Base-by-base conservation (phyloP, 176 grass and related monocot species). In the Avena sativa region DNA sequence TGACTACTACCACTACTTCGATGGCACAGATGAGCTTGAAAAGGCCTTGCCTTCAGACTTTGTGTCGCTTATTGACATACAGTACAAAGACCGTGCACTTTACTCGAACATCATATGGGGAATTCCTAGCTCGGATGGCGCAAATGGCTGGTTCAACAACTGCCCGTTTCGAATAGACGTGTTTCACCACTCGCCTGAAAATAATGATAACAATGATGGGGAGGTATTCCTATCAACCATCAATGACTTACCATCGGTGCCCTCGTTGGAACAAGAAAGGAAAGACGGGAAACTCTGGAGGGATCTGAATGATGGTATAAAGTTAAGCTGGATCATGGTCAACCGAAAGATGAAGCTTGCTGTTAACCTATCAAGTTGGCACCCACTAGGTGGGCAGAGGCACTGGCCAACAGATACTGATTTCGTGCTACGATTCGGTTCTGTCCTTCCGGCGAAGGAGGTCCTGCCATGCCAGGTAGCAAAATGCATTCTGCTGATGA, bases 201-300 rank as follows among this genome's bases (percentile, higher is more conserved):
- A 62, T 43, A 71, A 90, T 20, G 84, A 50, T 1, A 82, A 78
- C 52, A 78, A 59, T 71, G 74, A 77, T 5, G 83, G 61, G 25
- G 84, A 51, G 10, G 62, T 71, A 38, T 82, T 78, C 71, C 11
- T 90, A 47, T 82, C 88, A 15, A 78, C 62, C 4, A 36, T 78
- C 52, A 53, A 12, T 32, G 84, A 51, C 28, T 71, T 90, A 13
- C 83, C 83, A 53, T 17, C 52, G 0, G 62, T 90, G 19, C 14
- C 71, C 38, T 90, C 83, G 6, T 77, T 90, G 70, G 88, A 90
- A 40, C 77, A 85, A 82, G 88, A 90, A 82, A 66, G 88, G 88
- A 90, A 81, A 82, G 83, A 90, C 0, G 88, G 84, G 38, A 86
- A 90, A 16, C 79, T 90, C 12, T 86, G 88, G 88, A 86, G n/a